Evolutionary conservation across 2,329 filamentous ascomycete species (phyloP).

Genomic region (Ophiostoma sp.): DNA sequence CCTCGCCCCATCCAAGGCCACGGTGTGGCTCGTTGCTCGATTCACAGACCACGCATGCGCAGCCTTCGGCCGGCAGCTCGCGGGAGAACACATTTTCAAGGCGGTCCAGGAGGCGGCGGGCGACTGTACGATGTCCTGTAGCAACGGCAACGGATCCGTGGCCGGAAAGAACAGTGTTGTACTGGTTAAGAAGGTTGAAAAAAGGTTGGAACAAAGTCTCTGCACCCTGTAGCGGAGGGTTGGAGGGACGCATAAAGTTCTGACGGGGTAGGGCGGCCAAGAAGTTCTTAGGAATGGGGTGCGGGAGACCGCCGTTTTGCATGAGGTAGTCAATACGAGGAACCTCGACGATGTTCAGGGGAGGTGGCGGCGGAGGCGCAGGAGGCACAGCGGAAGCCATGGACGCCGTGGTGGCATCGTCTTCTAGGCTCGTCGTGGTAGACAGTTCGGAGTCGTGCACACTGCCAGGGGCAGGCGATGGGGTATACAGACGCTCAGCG

Average conservation of each 20-base stretch:
- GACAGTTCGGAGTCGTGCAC: constrained; percentile 20
- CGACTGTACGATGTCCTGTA: constrained; percentile 93
- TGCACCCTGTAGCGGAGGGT: constrained; percentile 65
- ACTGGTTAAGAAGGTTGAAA: constrained; percentile 80
- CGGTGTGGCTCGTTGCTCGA: constrained; percentile 59
- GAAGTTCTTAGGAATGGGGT: constrained; percentile 71
- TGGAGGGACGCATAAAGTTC: constrained; percentile 56
- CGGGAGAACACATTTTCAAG: constrained; percentile 92
- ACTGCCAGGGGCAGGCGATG: constrained; percentile 21
- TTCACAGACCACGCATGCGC: constrained; percentile 81
- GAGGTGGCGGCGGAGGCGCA: constrained; percentile 72
- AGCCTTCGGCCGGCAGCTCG: constrained; percentile 85
- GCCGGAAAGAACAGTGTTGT: constrained; percentile 74
- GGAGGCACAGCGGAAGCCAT: constrained; percentile 43
- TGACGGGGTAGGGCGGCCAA: constrained; percentile 62
- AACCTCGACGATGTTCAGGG: constrained; percentile 66
- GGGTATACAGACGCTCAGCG: constrained; percentile 39
- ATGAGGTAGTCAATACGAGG: constrained; percentile 90
- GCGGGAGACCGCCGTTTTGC: constrained; percentile 78
- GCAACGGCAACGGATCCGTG: constrained; percentile 92
- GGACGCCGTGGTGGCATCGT: constrained; percentile 17
- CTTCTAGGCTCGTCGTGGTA: background rate
- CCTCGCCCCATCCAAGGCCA: constrained; percentile 92
- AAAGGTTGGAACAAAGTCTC: constrained; percentile 80
- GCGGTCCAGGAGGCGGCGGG: constrained; percentile 81